Conservation (phyloP, 805 yeast genomes). For the Yarrowia alimentaria region DNA sequence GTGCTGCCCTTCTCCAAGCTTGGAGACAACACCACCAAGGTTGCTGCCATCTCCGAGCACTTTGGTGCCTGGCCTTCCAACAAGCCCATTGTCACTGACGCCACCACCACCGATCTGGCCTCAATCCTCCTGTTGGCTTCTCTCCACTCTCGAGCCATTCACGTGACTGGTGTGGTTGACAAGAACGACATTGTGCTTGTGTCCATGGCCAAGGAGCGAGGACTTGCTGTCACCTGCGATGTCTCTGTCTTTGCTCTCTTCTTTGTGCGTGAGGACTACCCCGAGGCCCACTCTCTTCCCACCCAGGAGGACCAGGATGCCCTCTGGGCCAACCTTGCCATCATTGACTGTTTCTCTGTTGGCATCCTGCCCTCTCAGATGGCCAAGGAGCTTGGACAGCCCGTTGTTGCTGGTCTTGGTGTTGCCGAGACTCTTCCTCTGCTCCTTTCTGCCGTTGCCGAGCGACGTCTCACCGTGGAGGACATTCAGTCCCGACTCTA, state of each 20-base stretch:
- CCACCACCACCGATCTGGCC: slow-evolving; percentile 89
- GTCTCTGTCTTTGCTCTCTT: slow-evolving; percentile 78
- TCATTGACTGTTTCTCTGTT: slow-evolving; percentile 82
- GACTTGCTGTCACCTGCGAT: slow-evolving; percentile 83
- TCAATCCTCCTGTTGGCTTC: slow-evolving; percentile 86
- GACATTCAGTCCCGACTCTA: slow-evolving; percentile 74
- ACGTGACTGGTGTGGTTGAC: slow-evolving; percentile 80
- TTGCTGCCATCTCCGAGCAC: slow-evolving; percentile 75
- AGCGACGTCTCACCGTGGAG: slow-evolving; percentile 65
- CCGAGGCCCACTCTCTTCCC: slow-evolving; percentile 72
- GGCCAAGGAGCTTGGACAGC: slow-evolving; percentile 62
- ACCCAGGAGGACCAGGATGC: slow-evolving; percentile 75
- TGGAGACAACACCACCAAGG: slow-evolving; percentile 55
- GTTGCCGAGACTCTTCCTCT: slow-evolving; percentile 78
- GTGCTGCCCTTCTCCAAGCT: slow-evolving; percentile 78
- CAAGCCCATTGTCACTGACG: slow-evolving; percentile 89
- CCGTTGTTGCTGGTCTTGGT: slow-evolving; percentile 70
- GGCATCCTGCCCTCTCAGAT: slow-evolving; percentile 75
- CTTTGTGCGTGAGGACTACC: slow-evolving; percentile 62
- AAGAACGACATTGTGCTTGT: slow-evolving; percentile 81
- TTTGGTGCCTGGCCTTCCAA: slow-evolving; percentile 78
- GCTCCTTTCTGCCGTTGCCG: slow-evolving; percentile 73
- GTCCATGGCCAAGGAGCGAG: slow-evolving; percentile 79
- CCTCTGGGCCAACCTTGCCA: slow-evolving; percentile 71
- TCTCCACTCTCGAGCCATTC: slow-evolving; percentile 78